Percentiles rank a stretch among this genome's conserved stretches.
Evolutionary conservation across 1,139 yeast species (phyloP).

Genomic region (Nadsonia starkeyi-henricii): DNA sequence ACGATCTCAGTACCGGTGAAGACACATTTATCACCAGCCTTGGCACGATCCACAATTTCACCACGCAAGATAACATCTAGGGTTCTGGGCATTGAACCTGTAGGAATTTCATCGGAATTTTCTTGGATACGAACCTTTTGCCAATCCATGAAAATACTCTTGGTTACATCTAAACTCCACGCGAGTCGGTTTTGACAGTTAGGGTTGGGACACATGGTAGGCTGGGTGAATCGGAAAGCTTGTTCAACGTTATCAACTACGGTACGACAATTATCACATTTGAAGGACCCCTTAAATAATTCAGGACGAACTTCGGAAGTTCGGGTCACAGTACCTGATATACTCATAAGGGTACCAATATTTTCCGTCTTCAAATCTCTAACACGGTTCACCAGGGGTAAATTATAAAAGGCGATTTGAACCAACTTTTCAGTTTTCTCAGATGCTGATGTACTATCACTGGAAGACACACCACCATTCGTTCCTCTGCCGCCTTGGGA

Average conservation of each 20-base stretch:
- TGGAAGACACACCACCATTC: background rate
- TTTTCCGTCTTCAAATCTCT: conserved; percentile 84
- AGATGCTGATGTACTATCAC: conserved; percentile 18
- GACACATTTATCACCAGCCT: conserved; percentile 93
- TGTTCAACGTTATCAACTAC: conserved; percentile 85
- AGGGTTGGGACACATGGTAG: conserved; percentile 79
- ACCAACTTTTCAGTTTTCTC: conserved; percentile 59
- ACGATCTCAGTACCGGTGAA: conserved; percentile 95
- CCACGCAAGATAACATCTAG: conserved; percentile 87
- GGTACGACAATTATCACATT: conserved; percentile 82
- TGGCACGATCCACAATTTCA: conserved; percentile 89
- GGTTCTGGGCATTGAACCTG: conserved; percentile 98
- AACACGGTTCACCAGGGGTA: conserved; percentile 72
- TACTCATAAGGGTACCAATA: conserved; percentile 72
- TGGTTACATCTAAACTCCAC: conserved; percentile 73
- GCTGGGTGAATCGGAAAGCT: conserved; percentile 87
- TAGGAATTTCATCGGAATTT: conserved; percentile 88
- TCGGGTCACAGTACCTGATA: conserved; percentile 92
- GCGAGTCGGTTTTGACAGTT: conserved; percentile 76
- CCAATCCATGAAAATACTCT: conserved; percentile 92
- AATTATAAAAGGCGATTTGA: conserved; percentile 79
- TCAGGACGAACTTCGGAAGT: conserved; percentile 97
- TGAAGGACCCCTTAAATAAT: conserved; percentile 70
- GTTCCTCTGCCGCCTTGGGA: conserved; percentile 13
- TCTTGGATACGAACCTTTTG: conserved; percentile 94